Conservation (phyloP, 352 stramenopile genomes). For the Phytophthora ohioensis region DNA sequence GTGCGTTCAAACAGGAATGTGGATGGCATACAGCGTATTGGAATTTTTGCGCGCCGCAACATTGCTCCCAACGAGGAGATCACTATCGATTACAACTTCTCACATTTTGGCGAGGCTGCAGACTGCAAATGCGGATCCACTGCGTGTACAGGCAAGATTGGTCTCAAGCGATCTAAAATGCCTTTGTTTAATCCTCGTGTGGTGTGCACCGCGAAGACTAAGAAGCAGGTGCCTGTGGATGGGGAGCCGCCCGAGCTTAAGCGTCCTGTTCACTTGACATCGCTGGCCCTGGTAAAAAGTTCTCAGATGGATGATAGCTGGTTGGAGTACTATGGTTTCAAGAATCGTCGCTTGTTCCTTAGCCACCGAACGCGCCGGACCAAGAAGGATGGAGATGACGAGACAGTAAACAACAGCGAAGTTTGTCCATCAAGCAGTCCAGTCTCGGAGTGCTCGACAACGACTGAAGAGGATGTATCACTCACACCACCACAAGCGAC, state of each 20-base stretch:
- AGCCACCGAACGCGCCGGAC: slow-evolving; percentile 41
- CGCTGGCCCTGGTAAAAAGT: slow-evolving; percentile 79
- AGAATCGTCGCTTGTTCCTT: slow-evolving; percentile 74
- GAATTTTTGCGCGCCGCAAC: slow-evolving; percentile 76
- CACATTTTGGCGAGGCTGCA: slow-evolving; percentile 80
- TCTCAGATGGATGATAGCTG: slow-evolving; percentile 75
- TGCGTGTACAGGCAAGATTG: slow-evolving; percentile 79
- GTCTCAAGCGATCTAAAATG: slow-evolving; percentile 69
- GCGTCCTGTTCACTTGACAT: slow-evolving; percentile 68
- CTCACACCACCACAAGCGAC: slow-evolving; percentile 25
- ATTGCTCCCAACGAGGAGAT: slow-evolving; percentile 75
- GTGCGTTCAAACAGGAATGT: slow-evolving; percentile 58
- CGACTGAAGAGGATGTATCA: slow-evolving; percentile 55
- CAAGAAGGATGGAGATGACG: slow-evolving; percentile 8
- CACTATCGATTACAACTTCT: slow-evolving; percentile 90
- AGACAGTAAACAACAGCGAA: slow-evolving; percentile 10
- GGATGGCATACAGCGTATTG: slow-evolving; percentile 74
- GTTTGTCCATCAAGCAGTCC: slow-evolving; percentile 50
- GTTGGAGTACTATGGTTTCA: slow-evolving; percentile 69
- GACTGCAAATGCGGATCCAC: slow-evolving; percentile 82
- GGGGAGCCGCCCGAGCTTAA: slow-evolving; percentile 64
- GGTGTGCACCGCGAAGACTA: slow-evolving; percentile 29
- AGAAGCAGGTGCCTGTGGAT: slow-evolving; percentile 36
- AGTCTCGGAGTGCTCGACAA: slow-evolving; percentile 57
- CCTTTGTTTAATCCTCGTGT: slow-evolving; percentile 33